Conservation (phyloP, 352 stramenopile species). For the Phytopythium delawarense region DNA sequence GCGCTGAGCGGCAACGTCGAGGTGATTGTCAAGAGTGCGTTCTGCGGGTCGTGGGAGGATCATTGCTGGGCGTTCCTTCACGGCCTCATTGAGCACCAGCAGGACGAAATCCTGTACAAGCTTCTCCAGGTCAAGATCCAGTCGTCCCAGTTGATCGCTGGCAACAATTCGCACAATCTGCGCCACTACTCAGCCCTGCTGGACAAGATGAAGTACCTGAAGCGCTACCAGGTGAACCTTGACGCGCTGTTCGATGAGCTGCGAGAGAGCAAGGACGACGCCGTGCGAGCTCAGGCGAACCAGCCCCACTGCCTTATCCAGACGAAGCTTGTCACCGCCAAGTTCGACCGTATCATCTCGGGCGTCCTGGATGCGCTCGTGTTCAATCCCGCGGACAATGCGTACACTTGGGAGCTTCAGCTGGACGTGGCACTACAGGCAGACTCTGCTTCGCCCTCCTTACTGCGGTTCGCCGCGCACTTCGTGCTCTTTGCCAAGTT, state of each 20-base stretch:
- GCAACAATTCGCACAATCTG: constrained; percentile 60
- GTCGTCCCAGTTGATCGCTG: constrained; percentile 67
- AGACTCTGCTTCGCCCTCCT: constrained; percentile 45
- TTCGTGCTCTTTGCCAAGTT: constrained; percentile 73
- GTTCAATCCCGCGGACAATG: constrained; percentile 35
- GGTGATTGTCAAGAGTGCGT: constrained; percentile 51
- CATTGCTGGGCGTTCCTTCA: constrained; percentile 81
- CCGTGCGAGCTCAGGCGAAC: constrained; percentile 64
- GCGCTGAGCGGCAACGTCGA: constrained; percentile 71
- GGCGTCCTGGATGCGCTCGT: constrained; percentile 55
- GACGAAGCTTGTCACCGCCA: constrained; percentile 69
- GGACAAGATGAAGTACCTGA: constrained; percentile 73
- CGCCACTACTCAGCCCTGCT: constrained; percentile 48
- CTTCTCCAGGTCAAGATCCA: constrained; percentile 73
- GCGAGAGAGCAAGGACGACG: constrained; percentile 47
- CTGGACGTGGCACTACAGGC: constrained; percentile 34
- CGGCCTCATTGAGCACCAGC: constrained; percentile 58
- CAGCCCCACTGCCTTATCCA: constrained; percentile 75
- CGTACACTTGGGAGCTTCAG: constrained; percentile 69
- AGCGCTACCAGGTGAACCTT: constrained; percentile 63
- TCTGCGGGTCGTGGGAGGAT: constrained; percentile 84
- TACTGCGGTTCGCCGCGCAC: constrained; percentile 77
- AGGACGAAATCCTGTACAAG: constrained; percentile 69
- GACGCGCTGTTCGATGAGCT: constrained; percentile 80
- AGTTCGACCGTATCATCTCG: constrained; percentile 76